These are phyloP conservation scores for Zanthoxylum bungeanum DNA, from an alignment of 345 rosid genomes.

Conservation along the genomic window DNA sequence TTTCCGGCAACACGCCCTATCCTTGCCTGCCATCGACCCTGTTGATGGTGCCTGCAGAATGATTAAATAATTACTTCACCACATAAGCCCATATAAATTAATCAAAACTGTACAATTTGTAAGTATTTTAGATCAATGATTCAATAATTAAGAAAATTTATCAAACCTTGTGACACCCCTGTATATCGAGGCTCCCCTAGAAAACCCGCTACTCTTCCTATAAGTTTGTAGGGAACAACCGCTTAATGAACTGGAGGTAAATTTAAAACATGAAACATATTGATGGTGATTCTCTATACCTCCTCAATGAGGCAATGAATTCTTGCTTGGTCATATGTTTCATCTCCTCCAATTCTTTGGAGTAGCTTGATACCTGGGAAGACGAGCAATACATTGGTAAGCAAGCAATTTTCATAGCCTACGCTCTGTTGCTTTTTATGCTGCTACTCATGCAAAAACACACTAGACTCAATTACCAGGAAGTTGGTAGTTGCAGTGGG, in stretches of 20 bases:
- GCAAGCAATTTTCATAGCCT: not conserved
- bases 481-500: slow-evolving; percentile 89
- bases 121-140: not conserved
- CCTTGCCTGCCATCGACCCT: slow-evolving; percentile 99
- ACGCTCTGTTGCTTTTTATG: no score
- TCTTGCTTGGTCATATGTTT: slow-evolving; percentile 88
- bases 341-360: slow-evolving; percentile 87
- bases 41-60: slow-evolving; percentile 86
- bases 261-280: not conserved
- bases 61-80: not conserved
- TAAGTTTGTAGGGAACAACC: not conserved
- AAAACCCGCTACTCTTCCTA: slow-evolving; percentile 98
- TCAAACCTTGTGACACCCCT: slow-evolving; percentile 87
- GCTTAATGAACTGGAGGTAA: not conserved
- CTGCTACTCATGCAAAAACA: slow-evolving; percentile 24
- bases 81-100: not conserved
- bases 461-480: slow-evolving; percentile 47
- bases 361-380: slow-evolving; percentile 56
- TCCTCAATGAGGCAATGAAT: slow-evolving; percentile 93
- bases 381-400: no score
- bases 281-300: slow-evolving; percentile 31
- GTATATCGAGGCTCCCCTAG: slow-evolving; percentile 96
- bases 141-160: not conserved
- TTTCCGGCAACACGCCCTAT: slow-evolving; percentile 98
- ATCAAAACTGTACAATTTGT: no score